Conservation (phyloP, 257 asterid species). For the Solanum lycopersicoides region DNA sequence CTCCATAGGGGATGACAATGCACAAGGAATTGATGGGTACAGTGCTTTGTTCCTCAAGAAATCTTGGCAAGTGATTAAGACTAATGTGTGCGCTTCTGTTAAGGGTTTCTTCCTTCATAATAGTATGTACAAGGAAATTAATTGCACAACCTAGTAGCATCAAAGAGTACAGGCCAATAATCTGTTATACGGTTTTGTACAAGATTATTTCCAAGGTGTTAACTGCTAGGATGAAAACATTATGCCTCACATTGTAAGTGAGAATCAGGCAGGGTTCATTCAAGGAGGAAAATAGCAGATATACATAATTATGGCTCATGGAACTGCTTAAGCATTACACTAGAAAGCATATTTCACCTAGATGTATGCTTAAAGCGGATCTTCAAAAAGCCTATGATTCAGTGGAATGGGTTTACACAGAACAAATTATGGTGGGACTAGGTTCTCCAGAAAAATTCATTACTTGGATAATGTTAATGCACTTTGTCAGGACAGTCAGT, state of each 20-base stretch:
- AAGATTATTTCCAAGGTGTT: background rate
- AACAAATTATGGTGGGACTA: background rate
- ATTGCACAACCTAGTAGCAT: background rate
- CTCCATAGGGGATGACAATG: background rate
- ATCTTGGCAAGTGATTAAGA: background rate
- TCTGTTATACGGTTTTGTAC: background rate
- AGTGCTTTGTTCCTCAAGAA: background rate
- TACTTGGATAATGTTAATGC: background rate
- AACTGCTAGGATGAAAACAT: background rate
- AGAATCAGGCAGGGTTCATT: background rate
- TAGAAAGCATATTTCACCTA: background rate
- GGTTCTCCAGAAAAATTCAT: background rate
- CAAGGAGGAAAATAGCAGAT: background rate
- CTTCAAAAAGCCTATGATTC: background rate
- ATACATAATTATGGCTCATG: background rate
- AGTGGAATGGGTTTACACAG: background rate
- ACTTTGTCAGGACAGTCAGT: background rate
- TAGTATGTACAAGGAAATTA: background rate
- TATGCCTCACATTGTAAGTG: background rate
- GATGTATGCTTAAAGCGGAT: background rate
- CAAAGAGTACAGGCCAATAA: background rate
- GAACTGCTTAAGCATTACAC: background rate
- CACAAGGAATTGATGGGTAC: background rate
- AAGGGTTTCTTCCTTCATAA: background rate
- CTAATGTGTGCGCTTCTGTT: background rate